Conservation (phyloP, 2,329 filamentous ascomycete species). For the Aspergillus pseudoviridinutans region DNA sequence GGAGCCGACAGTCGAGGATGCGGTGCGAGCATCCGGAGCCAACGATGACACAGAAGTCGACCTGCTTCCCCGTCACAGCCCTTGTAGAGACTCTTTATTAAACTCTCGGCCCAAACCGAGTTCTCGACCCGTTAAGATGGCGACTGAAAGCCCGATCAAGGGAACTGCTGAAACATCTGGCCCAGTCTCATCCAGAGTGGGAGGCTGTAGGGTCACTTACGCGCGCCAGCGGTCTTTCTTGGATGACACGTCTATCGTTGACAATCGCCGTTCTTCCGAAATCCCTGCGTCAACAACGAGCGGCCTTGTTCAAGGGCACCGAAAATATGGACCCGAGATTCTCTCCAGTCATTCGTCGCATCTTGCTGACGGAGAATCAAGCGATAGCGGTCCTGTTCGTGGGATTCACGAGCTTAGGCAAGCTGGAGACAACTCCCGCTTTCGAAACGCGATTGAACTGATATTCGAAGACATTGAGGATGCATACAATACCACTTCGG, state of each 20-base stretch:
- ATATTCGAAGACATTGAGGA: slow-evolving; percentile 58
- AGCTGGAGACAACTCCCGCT: slow-evolving; percentile 54
- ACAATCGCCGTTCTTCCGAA: slow-evolving; percentile 8
- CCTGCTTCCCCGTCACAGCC: not conserved
- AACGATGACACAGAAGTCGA: not conserved
- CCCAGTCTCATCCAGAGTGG: slow-evolving; percentile 19
- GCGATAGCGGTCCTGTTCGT: slow-evolving; percentile 44
- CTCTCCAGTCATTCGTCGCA: slow-evolving; percentile 19
- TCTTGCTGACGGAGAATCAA: slow-evolving; percentile 46
- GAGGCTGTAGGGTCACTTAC: slow-evolving; percentile 53
- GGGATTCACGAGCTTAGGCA: slow-evolving; percentile 61
- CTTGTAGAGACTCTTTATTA: not conserved
- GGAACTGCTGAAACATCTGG: slow-evolving; percentile 7
- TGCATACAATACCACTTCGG: slow-evolving; percentile 41
- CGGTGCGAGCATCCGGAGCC: not conserved
- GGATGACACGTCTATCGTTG: slow-evolving; percentile 42
- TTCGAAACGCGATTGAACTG: slow-evolving; percentile 52
- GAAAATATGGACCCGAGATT: slow-evolving; percentile 2
- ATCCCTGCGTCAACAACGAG: slow-evolving; percentile 1
- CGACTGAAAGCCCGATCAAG: not conserved
- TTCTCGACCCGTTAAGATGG: not conserved
- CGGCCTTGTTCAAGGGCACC: slow-evolving; percentile 2
- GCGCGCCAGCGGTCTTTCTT: slow-evolving; percentile 57
- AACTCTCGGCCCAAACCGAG: not conserved
- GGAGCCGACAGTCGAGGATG: slow-evolving; percentile 1